Evolutionary conservation across 805 yeast genomes (phyloP).

Genomic region (Metschnikowia orientalis): DNA sequence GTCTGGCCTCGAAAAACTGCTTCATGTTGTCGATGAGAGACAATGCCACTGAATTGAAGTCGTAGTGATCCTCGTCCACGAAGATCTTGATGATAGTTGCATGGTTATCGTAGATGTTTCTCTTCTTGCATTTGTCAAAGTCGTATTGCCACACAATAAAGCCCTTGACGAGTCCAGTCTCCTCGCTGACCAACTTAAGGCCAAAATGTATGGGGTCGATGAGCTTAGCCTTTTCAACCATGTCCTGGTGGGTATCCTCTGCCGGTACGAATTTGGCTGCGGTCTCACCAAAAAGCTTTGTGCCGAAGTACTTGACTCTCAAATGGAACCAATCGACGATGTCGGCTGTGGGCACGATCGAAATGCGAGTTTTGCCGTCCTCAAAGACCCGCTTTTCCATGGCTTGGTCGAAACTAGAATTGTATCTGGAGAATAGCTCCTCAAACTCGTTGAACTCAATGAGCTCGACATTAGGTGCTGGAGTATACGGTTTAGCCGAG

Average conservation of each 20-base stretch:
- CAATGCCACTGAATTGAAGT: constrained; percentile 15
- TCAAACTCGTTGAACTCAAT: constrained; percentile 30
- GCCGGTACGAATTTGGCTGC: constrained; percentile 5
- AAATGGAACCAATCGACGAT: constrained; percentile 41
- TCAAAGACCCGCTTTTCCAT: constrained; percentile 17
- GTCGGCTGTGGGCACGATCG: constrained; percentile 26
- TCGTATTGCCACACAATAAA: constrained; percentile 40
- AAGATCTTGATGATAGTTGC: constrained; percentile 28
- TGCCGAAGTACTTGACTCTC: constrained; percentile 31
- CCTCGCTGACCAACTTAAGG: constrained; percentile 19
- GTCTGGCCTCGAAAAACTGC: constrained; percentile 15
- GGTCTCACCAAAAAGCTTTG: constrained; percentile 11
- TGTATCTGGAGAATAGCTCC: constrained; percentile 20
- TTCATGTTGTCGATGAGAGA: constrained; percentile 15
- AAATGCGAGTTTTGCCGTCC: constrained; percentile 31
- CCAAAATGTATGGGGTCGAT: constrained; percentile 33
- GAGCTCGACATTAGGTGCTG: constrained; percentile 13
- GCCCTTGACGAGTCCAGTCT: constrained; percentile 22
- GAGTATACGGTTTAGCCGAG: background rate
- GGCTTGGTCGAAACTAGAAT: constrained; percentile 18
- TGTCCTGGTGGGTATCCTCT: constrained; percentile 11
- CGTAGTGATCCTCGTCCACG: constrained; percentile 18
- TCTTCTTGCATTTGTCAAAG: constrained; percentile 20
- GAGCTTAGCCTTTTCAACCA: constrained; percentile 18
- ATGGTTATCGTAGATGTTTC: constrained; percentile 14